These are phyloP conservation scores for Otatea glauca DNA, from an alignment of 176 grass and related monocot genomes.

Conservation along the genomic window DNA sequence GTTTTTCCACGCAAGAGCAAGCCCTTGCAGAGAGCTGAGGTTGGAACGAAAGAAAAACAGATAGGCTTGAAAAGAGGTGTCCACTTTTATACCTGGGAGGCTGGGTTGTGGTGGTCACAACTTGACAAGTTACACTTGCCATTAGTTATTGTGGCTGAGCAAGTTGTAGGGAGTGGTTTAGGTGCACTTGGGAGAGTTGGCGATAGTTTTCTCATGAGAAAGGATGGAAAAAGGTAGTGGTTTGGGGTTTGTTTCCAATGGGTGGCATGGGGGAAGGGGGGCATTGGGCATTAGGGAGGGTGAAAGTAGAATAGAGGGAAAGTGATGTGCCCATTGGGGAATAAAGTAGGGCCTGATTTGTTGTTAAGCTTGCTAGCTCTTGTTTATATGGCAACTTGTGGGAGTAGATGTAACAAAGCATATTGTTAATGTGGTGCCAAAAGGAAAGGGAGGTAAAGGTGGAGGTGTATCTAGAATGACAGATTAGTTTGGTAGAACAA, in stretches of 20 bases:
- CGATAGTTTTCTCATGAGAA: conserved; percentile 11
- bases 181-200: conserved; percentile 47
- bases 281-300: background rate
- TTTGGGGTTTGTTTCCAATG: conserved; percentile 49
- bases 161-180: conserved; percentile 51
- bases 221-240: background rate
- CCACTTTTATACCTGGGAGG: conserved; percentile 29
- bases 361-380: conserved; percentile 30
- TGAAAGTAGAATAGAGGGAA: conserved; percentile 48
- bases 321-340: conserved; percentile 35
- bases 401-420: conserved; percentile 22
- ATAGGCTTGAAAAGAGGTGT: background rate
- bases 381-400: conserved; percentile 51
- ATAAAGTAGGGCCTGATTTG: conserved; percentile 19
- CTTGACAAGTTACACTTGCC: conserved; percentile 40
- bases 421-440: background rate
- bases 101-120: conserved; percentile 31
- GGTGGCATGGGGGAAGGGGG: conserved; percentile 40
- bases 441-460: background rate
- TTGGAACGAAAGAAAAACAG: background rate
- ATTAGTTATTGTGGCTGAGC: conserved; percentile 34
- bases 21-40: background rate
- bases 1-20: background rate
- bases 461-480: conserved; percentile 18
- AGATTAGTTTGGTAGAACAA: background rate